Evolutionary conservation across 768 basidiomycete species (phyloP).

Genomic region (Podaxis sp.): DNA sequence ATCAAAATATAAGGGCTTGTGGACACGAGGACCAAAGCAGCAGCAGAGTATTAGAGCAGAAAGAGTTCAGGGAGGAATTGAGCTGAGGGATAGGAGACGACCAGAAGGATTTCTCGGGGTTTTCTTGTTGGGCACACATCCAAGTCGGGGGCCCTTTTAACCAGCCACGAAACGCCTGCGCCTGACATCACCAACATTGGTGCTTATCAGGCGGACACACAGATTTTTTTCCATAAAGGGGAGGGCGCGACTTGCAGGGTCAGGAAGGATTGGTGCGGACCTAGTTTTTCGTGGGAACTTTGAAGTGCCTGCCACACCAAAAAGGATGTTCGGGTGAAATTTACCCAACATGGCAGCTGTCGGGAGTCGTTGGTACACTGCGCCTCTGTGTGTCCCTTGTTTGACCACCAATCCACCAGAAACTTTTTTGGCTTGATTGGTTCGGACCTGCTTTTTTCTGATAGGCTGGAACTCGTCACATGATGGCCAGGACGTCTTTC

Average conservation of each 20-base stretch:
- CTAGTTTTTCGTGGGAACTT: conserved; percentile 4
- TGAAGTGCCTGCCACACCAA: background rate
- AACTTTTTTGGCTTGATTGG: conserved; percentile 4
- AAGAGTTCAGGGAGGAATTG: background rate
- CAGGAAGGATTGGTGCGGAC: conserved; percentile 14
- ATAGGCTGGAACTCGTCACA: conserved; percentile 3
- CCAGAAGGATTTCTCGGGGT: background rate
- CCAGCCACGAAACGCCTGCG: background rate
- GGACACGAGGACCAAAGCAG: background rate
- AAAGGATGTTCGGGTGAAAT: background rate
- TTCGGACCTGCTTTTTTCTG: background rate
- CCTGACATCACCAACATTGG: background rate
- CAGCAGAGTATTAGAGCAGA: background rate
- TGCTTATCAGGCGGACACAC: conserved; percentile 1
- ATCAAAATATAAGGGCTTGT: background rate
- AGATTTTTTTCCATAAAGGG: conserved; percentile 3
- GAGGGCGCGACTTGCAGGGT: background rate
- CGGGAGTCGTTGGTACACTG: background rate
- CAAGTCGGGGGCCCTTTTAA: background rate
- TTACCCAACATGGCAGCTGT: background rate
- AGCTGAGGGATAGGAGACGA: background rate
- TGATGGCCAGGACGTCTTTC: background rate
- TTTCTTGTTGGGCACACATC: background rate
- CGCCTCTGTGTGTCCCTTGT: conserved; percentile 1
- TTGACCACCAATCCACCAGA: background rate